A percentile compares a stretch with the other conserved stretches of the same genome.
Evolutionary conservation across 805 yeast genomes (phyloP).

Genomic region (Candida adriatica): DNA sequence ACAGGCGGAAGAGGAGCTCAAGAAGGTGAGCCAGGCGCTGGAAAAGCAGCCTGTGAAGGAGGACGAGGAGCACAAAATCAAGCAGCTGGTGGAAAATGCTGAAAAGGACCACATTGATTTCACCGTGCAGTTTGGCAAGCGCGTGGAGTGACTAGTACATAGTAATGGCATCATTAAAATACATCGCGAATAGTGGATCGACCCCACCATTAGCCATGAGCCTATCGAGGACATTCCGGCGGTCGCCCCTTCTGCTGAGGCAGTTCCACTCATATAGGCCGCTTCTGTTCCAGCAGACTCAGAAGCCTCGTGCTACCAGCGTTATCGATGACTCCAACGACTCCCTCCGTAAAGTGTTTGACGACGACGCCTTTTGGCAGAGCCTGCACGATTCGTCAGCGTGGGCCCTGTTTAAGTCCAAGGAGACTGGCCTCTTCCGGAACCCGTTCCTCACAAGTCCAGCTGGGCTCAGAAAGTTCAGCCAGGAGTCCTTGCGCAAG

Average conservation of each 20-base stretch:
- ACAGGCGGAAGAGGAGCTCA: conserved; percentile 62
- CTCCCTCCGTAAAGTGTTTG: conserved; percentile 45
- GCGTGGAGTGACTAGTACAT: neutral
- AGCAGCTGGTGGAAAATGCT: conserved; percentile 6
- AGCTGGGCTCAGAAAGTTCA: conserved; percentile 61
- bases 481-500: conserved; percentile 51
- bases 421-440: conserved; percentile 61
- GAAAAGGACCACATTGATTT: conserved; percentile 4
- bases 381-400: conserved; percentile 31
- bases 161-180: too few species aligned
- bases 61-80: conserved; percentile 15
- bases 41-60: conserved; percentile 14
- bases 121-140: conserved; percentile 10
- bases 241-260: too few species aligned
- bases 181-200: too few species aligned
- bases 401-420: conserved; percentile 10
- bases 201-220: too few species aligned
- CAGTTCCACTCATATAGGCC: too few species aligned
- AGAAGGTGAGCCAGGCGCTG: conserved; percentile 33
- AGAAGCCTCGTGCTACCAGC: too few species aligned
- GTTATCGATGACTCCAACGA: conserved; percentile 15
- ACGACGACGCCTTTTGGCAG: conserved; percentile 51
- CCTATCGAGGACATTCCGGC: too few species aligned
- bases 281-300: too few species aligned
- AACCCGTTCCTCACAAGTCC: conserved; percentile 69